Percentiles rank a stretch among this genome's conserved stretches.
Evolutionary conservation across 2,329 filamentous ascomycete species (phyloP).

Genomic region (Aspergillus cejpii): DNA sequence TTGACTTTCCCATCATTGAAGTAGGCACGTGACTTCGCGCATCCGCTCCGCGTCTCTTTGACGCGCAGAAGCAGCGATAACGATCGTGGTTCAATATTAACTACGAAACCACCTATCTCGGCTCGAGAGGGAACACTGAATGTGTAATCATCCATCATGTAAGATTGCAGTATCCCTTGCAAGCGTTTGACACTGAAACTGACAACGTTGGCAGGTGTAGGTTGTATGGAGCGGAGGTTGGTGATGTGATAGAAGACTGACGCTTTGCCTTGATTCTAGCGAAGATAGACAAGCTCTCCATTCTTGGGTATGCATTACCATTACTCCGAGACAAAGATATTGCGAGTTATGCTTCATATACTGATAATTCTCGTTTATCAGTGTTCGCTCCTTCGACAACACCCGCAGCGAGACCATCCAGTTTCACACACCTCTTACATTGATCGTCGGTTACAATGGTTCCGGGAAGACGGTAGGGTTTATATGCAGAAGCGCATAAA

Average conservation of each 20-base stretch:
- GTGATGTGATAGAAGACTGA: not conserved
- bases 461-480: conserved; percentile 78
- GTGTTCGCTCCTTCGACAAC: conserved; percentile 79
- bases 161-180: not conserved
- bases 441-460: conserved; percentile 96
- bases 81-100: not conserved
- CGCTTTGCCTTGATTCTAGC: conserved; percentile 44
- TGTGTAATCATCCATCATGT: conserved; percentile 3
- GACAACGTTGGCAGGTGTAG: conserved; percentile 27
- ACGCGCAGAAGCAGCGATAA: conserved; percentile 13
- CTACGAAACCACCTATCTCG: not conserved
- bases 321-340: not conserved
- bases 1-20: too few relatives aligned
- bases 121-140: not conserved
- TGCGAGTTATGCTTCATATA: not conserved
- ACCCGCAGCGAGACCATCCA: conserved; percentile 67
- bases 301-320: conserved; percentile 55
- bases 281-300: conserved; percentile 82
- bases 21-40: conserved; percentile 15
- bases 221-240: conserved; percentile 10
- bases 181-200: conserved; percentile 7
- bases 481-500: not conserved
- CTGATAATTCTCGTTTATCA: conserved; percentile 22
- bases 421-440: conserved; percentile 83
- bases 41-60: conserved; percentile 14